Evolutionary conservation across 2,329 filamentous ascomycete genomes (phyloP), one percentile per base, ranked within the genome.

Genomic region (Arthrobotrys pseudoclavata): DNA sequence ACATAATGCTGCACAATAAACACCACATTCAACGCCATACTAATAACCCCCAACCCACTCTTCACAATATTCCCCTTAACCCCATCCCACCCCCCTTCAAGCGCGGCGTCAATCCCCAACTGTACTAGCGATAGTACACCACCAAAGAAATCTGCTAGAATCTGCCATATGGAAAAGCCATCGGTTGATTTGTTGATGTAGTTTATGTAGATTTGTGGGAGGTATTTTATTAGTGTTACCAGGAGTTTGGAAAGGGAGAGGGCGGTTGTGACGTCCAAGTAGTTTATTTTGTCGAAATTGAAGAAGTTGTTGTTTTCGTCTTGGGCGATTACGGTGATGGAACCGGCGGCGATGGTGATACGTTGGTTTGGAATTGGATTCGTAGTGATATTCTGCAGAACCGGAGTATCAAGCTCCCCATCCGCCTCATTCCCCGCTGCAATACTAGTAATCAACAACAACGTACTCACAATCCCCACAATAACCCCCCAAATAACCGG

Each of bases 11-110:
- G 96, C 3, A 88, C 82, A 63, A 98, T 91, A 83, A 98, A 98
- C 60, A 97, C 86, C 34, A 91, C 79, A 83, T 98, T 95, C 83
- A 97, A 98, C 1, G 92, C 83, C 81, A 98, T 91, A 72, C 91
- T 93, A 53, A 97, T 89, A 82, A 97, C 95, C 13, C 92, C 92
- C 48, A 98, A 87, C 1, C 90, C 89, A 74, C 98, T 89, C 85
- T 98, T 99, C 81, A 96, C 91, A 0, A 94, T 93, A 83, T 98
- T 98, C 0, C 94, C 95, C 0, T 91, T 94, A 72, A 98, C 87
- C 22, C 95, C 96, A 57, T 91, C 92, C 94, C 95, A 97, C 85
- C 69, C 76, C 42, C 80, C 74, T 24, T 81, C 79, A 42, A 96
- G 85, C 74, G 91, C 93, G 76, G 93, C 94, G 85, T 98, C 96